Percentiles rank a stretch among this genome's conserved stretches.
Conservation (phyloP, 23 red algal species). For the Gracilaria domingensis region DNA sequence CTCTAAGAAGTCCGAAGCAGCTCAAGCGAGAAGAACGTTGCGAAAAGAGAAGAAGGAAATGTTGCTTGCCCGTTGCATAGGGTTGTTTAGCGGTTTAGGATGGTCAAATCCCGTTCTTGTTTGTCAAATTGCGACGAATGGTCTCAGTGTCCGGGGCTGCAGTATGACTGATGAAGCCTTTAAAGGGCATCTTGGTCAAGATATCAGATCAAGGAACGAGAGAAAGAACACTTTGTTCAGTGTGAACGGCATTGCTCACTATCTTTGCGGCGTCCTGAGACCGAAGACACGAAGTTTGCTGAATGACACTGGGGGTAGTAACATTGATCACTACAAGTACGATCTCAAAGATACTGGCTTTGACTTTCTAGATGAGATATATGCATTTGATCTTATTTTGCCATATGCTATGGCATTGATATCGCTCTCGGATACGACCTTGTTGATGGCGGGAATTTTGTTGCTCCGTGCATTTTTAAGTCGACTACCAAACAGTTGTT, state of each 20-base stretch:
- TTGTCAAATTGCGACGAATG: constrained; percentile 56
- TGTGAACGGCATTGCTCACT: constrained; percentile 31
- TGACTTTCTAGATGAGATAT: constrained; percentile 27
- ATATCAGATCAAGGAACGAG: constrained; percentile 41
- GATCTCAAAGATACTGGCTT: constrained; percentile 52
- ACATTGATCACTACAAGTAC: constrained; percentile 13
- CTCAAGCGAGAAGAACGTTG: not conserved
- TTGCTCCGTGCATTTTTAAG: constrained; percentile 30
- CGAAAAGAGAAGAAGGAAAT: constrained; percentile 17
- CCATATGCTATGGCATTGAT: constrained; percentile 43
- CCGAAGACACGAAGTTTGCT: constrained; percentile 13
- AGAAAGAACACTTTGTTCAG: constrained; percentile 58
- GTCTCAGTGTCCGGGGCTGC: constrained; percentile 1
- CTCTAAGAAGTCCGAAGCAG: not conserved
- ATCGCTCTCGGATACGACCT: constrained; percentile 15
- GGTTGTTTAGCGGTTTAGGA: constrained; percentile 23
- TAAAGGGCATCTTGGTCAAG: constrained; percentile 51
- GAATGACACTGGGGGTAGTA: not conserved
- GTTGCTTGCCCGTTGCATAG: constrained; percentile 28
- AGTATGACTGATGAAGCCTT: constrained; percentile 16
- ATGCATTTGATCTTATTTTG: constrained; percentile 57
- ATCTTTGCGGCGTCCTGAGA: constrained; percentile 47
- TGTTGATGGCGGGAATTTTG: constrained; percentile 31
- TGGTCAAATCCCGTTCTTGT: constrained; percentile 56
- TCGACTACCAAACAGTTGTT: constrained; percentile 31